Percentiles rank a stretch among this genome's conserved stretches.
phyloP scores from a whole-genome alignment of 139 green algal genomes.

The Chlorella sp. region DNA sequence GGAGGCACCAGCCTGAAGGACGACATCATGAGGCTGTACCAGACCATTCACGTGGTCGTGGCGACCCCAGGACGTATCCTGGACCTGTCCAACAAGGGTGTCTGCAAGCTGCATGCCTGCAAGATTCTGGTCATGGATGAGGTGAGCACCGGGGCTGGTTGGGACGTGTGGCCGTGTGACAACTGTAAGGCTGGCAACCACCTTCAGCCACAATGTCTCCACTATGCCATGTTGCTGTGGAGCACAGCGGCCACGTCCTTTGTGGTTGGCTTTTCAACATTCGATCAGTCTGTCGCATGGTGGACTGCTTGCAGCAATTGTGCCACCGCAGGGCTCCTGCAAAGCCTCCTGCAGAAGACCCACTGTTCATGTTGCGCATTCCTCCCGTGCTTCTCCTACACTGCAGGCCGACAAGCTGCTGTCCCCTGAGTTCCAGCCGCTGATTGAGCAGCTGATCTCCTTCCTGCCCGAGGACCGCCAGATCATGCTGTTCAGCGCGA shows the following conservation, averaged over 20 bases:
- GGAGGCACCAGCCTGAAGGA: slow-evolving; percentile 94
- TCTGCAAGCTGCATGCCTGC: slow-evolving; percentile 86
- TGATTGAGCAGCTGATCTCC: slow-evolving; percentile 92
- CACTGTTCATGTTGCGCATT: too few species aligned
- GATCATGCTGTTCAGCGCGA: slow-evolving; percentile 96
- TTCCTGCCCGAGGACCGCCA: slow-evolving; percentile 82
- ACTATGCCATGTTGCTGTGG: not conserved
- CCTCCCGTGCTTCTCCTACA: too few species aligned
- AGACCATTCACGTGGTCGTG: slow-evolving; percentile 78
- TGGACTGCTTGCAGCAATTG: too few species aligned
- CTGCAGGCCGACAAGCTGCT: slow-evolving; percentile 43
- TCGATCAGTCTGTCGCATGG: too few species aligned
- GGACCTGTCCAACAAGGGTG: slow-evolving; percentile 90
- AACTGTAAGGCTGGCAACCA: not conserved
- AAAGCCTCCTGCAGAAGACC: too few species aligned
- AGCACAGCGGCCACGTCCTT: too few species aligned
- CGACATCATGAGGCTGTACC: slow-evolving; percentile 97
- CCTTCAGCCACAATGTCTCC: not conserved
- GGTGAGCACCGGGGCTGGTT: slow-evolving; percentile 52
- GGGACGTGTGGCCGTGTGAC: not conserved
- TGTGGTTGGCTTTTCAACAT: too few species aligned
- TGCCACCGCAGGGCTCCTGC: too few species aligned
- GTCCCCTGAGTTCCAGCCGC: slow-evolving; percentile 90
- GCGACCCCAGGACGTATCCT: slow-evolving; percentile 95
- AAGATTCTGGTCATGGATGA: slow-evolving; percentile 95